Conservation (phyloP, 805 yeast species). For the Zygosaccharomyces kombuchaensis region DNA sequence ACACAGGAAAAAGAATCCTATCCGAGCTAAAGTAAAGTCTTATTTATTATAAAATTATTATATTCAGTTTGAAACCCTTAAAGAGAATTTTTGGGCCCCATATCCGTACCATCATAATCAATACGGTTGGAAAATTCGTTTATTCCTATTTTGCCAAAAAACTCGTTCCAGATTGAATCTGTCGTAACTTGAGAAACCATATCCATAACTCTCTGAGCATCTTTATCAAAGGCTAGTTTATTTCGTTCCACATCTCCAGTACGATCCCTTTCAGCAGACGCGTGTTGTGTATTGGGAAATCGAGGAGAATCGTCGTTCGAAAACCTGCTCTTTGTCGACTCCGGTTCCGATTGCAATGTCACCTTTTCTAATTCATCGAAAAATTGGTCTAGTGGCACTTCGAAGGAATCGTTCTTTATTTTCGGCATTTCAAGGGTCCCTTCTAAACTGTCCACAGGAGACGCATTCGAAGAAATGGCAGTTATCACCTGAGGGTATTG, state of each 20-base stretch:
- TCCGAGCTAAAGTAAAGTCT: too few relatives aligned
- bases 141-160: conserved; percentile 17
- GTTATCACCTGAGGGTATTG: background rate
- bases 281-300: conserved; percentile 2
- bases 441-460: conserved; percentile 4
- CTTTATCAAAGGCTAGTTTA: conserved; percentile 30
- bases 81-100: background rate
- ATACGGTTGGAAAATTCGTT: background rate
- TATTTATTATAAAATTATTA: too few relatives aligned
- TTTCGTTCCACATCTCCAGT: conserved; percentile 6
- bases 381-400: conserved; percentile 39
- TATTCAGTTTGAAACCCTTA: background rate
- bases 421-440: conserved; percentile 10
- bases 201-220: conserved; percentile 55
- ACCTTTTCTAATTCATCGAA: conserved; percentile 44
- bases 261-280: conserved; percentile 3
- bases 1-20: too few relatives aligned
- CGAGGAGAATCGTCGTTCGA: conserved; percentile 12
- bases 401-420: conserved; percentile 9
- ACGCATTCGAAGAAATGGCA: background rate
- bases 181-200: conserved; percentile 59
- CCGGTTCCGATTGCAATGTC: conserved; percentile 9
- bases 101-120: background rate
- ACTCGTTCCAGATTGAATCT: conserved; percentile 60
- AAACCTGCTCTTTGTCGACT: conserved; percentile 9